Percentiles rank a stretch among this genome's conserved stretches.
phyloP scores from a whole-genome alignment of 1,284 basidiomycete genomes.

The Stygiomarasmius scandens region DNA sequence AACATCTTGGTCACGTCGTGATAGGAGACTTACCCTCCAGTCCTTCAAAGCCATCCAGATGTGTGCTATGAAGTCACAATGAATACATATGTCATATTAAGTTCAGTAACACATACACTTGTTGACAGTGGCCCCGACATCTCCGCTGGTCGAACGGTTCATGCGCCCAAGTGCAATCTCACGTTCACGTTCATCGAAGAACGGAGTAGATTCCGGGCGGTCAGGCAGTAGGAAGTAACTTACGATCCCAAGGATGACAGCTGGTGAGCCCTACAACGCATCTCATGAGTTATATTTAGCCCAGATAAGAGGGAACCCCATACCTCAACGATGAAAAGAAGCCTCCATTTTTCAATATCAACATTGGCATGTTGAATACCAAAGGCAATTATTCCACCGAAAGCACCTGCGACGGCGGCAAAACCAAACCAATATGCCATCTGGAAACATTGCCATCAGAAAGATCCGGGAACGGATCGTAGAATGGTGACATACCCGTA shows the following conservation, averaged over 20 bases:
- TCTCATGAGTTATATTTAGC: not conserved
- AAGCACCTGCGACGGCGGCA: slow-evolving; percentile 78
- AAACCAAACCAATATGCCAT: slow-evolving; percentile 82
- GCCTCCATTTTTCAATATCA: slow-evolving; percentile 59
- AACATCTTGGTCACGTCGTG: not conserved
- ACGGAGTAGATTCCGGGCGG: slow-evolving; percentile 75
- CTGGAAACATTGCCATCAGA: slow-evolving; percentile 16
- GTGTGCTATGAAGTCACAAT: slow-evolving; percentile 45
- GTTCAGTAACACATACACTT: slow-evolving; percentile 47
- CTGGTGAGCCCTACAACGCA: slow-evolving; percentile 63
- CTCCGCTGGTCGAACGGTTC: slow-evolving; percentile 69
- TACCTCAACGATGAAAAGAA: slow-evolving; percentile 80
- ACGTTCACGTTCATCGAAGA: slow-evolving; percentile 74
- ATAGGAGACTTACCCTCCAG: slow-evolving; percentile 57
- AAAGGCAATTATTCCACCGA: slow-evolving; percentile 75
- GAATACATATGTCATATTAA: not conserved
- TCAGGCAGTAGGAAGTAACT: slow-evolving; percentile 73
- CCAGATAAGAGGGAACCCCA: slow-evolving; percentile 15
- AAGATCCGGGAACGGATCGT: not conserved
- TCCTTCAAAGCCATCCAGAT: slow-evolving; percentile 68
- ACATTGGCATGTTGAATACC: slow-evolving; percentile 63
- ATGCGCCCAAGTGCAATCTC: slow-evolving; percentile 73
- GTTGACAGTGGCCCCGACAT: slow-evolving; percentile 68
- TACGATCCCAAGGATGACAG: slow-evolving; percentile 68
- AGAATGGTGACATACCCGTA: slow-evolving; percentile 42